Conservation (phyloP, 2,329 filamentous ascomycete species). For the Penicillium griseofulvum region DNA sequence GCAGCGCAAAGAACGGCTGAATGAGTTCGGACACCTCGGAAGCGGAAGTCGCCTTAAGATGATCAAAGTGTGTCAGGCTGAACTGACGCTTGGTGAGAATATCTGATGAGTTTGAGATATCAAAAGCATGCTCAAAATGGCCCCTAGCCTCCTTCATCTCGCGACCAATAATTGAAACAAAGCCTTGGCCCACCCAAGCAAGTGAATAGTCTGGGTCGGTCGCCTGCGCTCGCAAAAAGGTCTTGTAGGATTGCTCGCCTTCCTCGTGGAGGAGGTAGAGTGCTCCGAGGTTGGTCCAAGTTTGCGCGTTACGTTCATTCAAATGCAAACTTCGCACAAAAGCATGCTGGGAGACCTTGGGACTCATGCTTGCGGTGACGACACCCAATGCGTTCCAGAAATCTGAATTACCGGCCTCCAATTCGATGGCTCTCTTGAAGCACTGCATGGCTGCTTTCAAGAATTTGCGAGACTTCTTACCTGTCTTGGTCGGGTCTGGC, state of each 20-base stretch:
- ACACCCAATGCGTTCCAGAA: slow-evolving; percentile 98
- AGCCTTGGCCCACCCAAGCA: slow-evolving; percentile 90
- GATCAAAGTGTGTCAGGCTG: slow-evolving; percentile 76
- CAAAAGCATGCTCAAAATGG: slow-evolving; percentile 90
- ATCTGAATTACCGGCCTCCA: slow-evolving; percentile 89
- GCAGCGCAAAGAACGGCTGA: slow-evolving; percentile 83
- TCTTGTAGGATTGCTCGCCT: slow-evolving; percentile 78
- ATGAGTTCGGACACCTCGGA: slow-evolving; percentile 63
- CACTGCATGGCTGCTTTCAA: slow-evolving; percentile 79
- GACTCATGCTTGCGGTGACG: slow-evolving; percentile 80
- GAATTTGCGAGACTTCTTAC: slow-evolving; percentile 61
- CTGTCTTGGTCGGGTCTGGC: slow-evolving; percentile 35
- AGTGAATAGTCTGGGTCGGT: slow-evolving; percentile 90
- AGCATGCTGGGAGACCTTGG: slow-evolving; percentile 85
- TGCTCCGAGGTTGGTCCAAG: slow-evolving; percentile 88
- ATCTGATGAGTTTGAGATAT: slow-evolving; percentile 78
- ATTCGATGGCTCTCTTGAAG: slow-evolving; percentile 93
- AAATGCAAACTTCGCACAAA: slow-evolving; percentile 90
- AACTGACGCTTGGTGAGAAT: slow-evolving; percentile 75
- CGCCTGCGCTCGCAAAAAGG: slow-evolving; percentile 87
- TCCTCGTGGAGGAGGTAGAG: slow-evolving; percentile 85
- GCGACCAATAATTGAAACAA: slow-evolving; percentile 74
- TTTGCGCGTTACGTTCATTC: slow-evolving; percentile 78
- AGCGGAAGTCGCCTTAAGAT: slow-evolving; percentile 58
- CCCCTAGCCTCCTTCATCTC: slow-evolving; percentile 74